Evolutionary conservation across 345 rosid species (phyloP), one percentile per base, ranked within the genome.

Genomic region (Citrus sp.): DNA sequence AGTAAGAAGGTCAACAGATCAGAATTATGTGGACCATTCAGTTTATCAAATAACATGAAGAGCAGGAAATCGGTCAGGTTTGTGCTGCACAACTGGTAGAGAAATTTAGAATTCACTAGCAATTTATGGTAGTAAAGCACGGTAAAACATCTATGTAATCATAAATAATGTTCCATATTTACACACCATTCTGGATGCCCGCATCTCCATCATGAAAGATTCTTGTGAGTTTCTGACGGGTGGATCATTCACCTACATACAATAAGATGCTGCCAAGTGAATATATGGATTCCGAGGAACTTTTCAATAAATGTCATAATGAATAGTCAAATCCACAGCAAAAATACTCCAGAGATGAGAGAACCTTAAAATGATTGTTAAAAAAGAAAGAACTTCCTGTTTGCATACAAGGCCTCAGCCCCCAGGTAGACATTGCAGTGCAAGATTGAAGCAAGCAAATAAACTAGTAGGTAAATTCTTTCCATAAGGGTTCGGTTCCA

Each of bases 151-250:
- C 51, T 35, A 59, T 24, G 35, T 22, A 77, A 25, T 68, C 34
- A 40, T 69, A 30, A 10, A 69, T 9, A 69, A 46, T 2, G 1
- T 25, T n/a, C 34, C 18, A 72, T 4, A 61, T 7, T 42, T 40
- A 80, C 86, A 74, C 40, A 95, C 97, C 97, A 95, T 89, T 87
- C 95, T 87, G 14, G 97, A 87, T n/a, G 99, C 97, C 22, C 96
- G 97, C 96, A 88, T 90, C 84, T 95, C 98, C 99, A 93, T 93
- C 98, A 90, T 92, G 85, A 88, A 88, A 42, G 95, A 88, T 85
- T 95, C 95, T 75, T 95, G 98, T 2, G 94, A 86, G 81, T 93
- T 95, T 83, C 94, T 87, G 66, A 95, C 96, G 0, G 89, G 92
- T 2, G 85, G 89, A 76, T 93, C 96, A 84, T 82, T 89, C 71